These are phyloP conservation scores for Pyrenopolyporus hunteri DNA, from an alignment of 495 filamentous ascomycete species.

Conservation along the genomic window DNA sequence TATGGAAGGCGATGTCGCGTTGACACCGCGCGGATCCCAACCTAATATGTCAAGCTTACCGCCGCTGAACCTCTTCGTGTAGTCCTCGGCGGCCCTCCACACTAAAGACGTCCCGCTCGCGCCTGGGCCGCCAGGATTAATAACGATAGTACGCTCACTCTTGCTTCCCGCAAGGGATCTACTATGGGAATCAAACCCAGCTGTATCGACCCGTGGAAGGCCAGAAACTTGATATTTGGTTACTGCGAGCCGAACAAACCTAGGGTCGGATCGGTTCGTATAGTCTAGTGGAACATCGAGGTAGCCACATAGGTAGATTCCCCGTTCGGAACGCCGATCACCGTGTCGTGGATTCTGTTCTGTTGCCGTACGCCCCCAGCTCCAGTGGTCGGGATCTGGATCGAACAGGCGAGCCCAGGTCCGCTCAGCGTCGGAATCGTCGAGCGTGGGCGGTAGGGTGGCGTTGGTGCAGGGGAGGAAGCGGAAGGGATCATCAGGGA, in stretches of 20 bases:
- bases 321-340: constrained; percentile 47
- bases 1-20: constrained; percentile 54
- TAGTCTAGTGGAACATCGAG: constrained; percentile 57
- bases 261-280: constrained; percentile 48
- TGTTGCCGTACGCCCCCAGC: constrained; percentile 42
- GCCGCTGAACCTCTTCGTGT: constrained; percentile 48
- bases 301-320: constrained; percentile 54
- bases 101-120: constrained; percentile 52
- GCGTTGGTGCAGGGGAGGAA: constrained; percentile 51
- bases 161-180: constrained; percentile 38
- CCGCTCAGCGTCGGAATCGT: constrained; percentile 39
- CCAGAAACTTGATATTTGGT: constrained; percentile 55
- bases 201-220: constrained; percentile 36
- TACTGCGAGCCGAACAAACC: constrained; percentile 52
- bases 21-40: constrained; percentile 64
- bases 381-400: constrained; percentile 51
- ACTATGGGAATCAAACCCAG: not conserved
- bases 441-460: constrained; percentile 46
- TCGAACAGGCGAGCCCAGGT: constrained; percentile 52
- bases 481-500: constrained; percentile 47
- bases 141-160: constrained; percentile 54
- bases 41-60: constrained; percentile 57
- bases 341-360: not conserved
- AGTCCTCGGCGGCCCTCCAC: constrained; percentile 44
- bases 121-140: constrained; percentile 55